phyloP scores from a whole-genome alignment of 2,329 filamentous ascomycete genomes.

The Colletotrichum costaricense region DNA sequence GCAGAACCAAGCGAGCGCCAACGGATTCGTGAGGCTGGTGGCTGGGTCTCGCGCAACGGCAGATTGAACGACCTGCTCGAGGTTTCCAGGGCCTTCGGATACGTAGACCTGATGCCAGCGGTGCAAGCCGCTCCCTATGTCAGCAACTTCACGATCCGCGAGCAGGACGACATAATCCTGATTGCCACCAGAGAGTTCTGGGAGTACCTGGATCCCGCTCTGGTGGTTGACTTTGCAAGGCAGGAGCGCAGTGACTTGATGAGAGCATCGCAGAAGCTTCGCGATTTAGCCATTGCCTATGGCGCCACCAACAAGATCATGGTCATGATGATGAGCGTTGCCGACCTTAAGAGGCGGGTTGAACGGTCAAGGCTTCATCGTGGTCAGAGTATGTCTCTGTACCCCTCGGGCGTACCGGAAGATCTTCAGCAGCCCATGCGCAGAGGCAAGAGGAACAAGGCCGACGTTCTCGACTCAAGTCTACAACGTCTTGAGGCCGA shows the following conservation, averaged over 20 bases:
- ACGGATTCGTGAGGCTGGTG: conserved; percentile 92
- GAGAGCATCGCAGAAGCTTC: conserved; percentile 92
- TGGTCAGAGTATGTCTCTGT: conserved; percentile 87
- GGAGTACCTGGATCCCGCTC: conserved; percentile 91
- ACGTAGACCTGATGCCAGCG: conserved; percentile 90
- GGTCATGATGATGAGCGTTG: conserved; percentile 98
- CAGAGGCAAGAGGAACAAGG: conserved; percentile 72
- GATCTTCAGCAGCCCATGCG: conserved; percentile 74
- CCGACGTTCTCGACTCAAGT: conserved; percentile 82
- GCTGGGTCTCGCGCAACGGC: conserved; percentile 94
- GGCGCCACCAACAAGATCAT: conserved; percentile 95
- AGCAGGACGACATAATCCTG: conserved; percentile 93
- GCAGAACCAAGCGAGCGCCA: conserved; percentile 86
- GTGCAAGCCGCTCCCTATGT: conserved; percentile 93
- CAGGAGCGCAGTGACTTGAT: conserved; percentile 91
- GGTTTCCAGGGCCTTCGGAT: conserved; percentile 95
- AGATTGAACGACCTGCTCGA: conserved; percentile 92
- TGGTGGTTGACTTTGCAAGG: conserved; percentile 91
- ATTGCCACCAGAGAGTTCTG: conserved; percentile 93
- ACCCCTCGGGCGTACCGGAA: conserved; percentile 78
- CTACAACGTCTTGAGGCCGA: conserved; percentile 89
- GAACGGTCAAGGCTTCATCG: conserved; percentile 79
- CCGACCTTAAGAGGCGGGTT: conserved; percentile 85
- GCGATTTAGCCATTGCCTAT: conserved; percentile 95
- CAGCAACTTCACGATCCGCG: conserved; percentile 79